Percentiles rank a stretch among this genome's conserved stretches.
phyloP scores from a whole-genome alignment of 768 basidiomycete species.

The Pleurotus cornucopiae region DNA sequence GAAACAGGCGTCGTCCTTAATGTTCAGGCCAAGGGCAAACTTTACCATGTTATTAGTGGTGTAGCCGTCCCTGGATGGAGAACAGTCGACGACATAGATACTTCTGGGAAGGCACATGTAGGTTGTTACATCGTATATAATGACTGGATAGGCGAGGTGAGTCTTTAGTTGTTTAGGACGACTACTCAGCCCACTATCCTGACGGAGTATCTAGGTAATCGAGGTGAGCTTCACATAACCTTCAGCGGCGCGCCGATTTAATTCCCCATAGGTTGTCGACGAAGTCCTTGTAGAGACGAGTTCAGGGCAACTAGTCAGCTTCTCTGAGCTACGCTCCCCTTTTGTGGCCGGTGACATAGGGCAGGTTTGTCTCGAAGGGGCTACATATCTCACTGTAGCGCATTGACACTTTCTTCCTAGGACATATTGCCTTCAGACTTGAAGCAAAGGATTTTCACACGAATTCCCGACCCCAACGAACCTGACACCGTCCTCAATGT shows the following conservation, averaged over 20 bases:
- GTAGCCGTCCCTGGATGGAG: constrained; percentile 62
- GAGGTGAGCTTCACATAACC: constrained; percentile 48
- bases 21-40: constrained; percentile 55
- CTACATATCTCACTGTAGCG: not conserved
- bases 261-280: constrained; percentile 63
- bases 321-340: constrained; percentile 76
- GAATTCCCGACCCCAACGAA: constrained; percentile 25
- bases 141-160: constrained; percentile 88
- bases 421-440: not conserved
- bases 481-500: constrained; percentile 68
- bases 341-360: constrained; percentile 75
- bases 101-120: constrained; percentile 58
- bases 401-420: constrained; percentile 8
- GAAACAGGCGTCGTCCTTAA: constrained; percentile 72
- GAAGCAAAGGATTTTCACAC: not conserved
- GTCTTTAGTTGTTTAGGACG: constrained; percentile 15
- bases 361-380: constrained; percentile 37
- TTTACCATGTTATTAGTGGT: constrained; percentile 73
- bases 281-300: constrained; percentile 72
- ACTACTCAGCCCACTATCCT: not conserved
- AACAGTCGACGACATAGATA: constrained; percentile 50
- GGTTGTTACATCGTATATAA: constrained; percentile 80
- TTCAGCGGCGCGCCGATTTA: constrained; percentile 11
- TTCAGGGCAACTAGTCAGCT: constrained; percentile 58
- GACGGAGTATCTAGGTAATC: constrained; percentile 47